Conservation (phyloP, 768 basidiomycete species). For the Gautieria morchelliformis region DNA sequence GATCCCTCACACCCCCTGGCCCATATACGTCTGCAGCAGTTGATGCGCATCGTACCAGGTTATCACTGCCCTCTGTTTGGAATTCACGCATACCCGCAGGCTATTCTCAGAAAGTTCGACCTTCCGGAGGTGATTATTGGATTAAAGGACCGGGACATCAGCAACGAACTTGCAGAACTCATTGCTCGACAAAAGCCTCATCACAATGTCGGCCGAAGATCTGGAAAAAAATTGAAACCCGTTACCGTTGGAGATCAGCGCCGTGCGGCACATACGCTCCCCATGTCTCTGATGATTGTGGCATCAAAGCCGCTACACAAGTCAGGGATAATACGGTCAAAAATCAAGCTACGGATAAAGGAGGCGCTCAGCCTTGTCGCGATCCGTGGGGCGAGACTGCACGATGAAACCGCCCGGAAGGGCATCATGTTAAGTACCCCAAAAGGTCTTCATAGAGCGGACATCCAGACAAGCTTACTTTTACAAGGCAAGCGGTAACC, state of each 20-base stretch:
- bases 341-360: neutral
- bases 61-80: slow-evolving; percentile 1
- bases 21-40: neutral
- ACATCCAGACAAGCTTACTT: neutral
- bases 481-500: neutral
- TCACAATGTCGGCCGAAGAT: neutral
- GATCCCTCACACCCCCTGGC: neutral
- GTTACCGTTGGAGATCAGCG: neutral
- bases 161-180: neutral
- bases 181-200: neutral
- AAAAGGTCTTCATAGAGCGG: neutral
- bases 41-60: neutral
- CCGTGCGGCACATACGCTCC: neutral
- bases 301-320: neutral
- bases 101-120: neutral
- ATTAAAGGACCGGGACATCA: neutral
- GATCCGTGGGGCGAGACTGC: slow-evolving; percentile 1
- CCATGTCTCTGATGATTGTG: slow-evolving; percentile 5
- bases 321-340: slow-evolving; percentile 2
- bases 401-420: neutral
- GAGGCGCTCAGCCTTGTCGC: slow-evolving; percentile 5
- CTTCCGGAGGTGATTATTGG: neutral
- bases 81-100: slow-evolving; percentile 3
- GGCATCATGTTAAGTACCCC: neutral
- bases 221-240: neutral